Percentiles rank a stretch among this genome's conserved stretches.
Evolutionary conservation across 495 filamentous ascomycete genomes (phyloP).

Genomic region (Hyaloscypha hepaticicola): DNA sequence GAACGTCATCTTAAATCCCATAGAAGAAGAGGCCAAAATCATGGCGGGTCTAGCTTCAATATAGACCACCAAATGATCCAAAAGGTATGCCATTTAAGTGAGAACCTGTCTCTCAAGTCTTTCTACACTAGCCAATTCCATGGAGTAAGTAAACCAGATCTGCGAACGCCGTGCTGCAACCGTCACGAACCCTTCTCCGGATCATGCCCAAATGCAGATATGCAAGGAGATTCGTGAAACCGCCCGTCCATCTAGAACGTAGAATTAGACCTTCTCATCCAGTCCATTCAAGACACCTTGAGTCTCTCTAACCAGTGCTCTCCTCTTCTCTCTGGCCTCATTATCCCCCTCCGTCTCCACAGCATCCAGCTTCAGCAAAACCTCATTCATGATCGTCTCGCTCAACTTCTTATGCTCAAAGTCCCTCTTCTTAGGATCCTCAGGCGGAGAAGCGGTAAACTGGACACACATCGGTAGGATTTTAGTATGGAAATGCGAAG

Average conservation of each 20-base stretch:
- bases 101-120: conserved; percentile 1
- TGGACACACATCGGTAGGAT: conserved; percentile 65
- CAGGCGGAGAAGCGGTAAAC: conserved; percentile 65
- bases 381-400: conserved; percentile 81
- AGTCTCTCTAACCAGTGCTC: conserved; percentile 72
- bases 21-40: not conserved
- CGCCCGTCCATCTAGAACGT: not conserved
- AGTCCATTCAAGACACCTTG: conserved; percentile 64
- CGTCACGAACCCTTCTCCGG: not conserved
- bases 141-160: conserved; percentile 5
- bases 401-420: conserved; percentile 78
- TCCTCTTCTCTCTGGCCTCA: conserved; percentile 62
- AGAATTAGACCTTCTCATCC: conserved; percentile 44
- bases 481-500: conserved; percentile 61
- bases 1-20: too few species aligned
- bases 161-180: conserved; percentile 20
- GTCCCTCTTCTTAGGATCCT: conserved; percentile 65
- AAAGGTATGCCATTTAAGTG: not conserved
- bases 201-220: conserved; percentile 14
- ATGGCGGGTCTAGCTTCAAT: too few species aligned
- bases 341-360: conserved; percentile 71
- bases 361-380: conserved; percentile 81
- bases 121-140: not conserved
- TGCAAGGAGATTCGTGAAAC: conserved; percentile 22
- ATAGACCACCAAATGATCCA: not conserved